Base-by-base conservation (phyloP, 2,329 filamentous ascomycete species). In the Phialemonium atrogriseum region DNA sequence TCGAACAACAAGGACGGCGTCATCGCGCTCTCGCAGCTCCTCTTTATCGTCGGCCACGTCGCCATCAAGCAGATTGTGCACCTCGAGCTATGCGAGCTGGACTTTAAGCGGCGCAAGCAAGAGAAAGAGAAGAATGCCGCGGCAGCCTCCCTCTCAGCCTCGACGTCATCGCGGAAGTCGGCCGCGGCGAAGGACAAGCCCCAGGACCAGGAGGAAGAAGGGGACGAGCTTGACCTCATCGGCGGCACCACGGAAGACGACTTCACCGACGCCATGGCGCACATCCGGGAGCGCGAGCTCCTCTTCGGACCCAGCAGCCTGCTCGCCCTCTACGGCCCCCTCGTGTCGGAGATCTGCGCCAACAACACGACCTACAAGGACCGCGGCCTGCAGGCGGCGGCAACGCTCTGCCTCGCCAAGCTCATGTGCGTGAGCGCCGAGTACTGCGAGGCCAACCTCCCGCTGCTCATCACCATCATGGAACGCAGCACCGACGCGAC, bases 61-160 rank as follows among this genome's bases (percentile, higher is more conserved):
- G 91, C 91, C 10, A 91, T 98, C 52, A 98, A 98, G 62, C 93
- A 98, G 53, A 98, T 98, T 46, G 93, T 98, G 1, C 91, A 98
- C 54, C 73, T 98, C 9, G 91, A 98, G 49, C 70, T 96, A n/a
- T 94, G 88, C 54, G 91, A 98, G 52, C 77, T 91, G 30, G 91
- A 98, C 56, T 98, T 98, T 59, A 98, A 98, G 66, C 83, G 89
- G 33, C 76, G 89, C 43, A 98, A 98, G 66, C 81, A 84, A 24
- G 85, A 91, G 38, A 85, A 87, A 46, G 84, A 91, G 50, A 88
- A 86, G 63, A 69, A 59, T 10, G 50, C 61, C n/a, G 52, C 64
- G 3, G 58, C 62, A 0, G 43, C 60, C 34, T 55, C 46, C 45
- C 36, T 44, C 11, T 36, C 39, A 30, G 16, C 40, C 31, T 32